Evolutionary conservation across 2,329 filamentous ascomycete genomes (phyloP), one percentile per base, ranked within the genome.

Genomic region (Hypoxylon sp.): DNA sequence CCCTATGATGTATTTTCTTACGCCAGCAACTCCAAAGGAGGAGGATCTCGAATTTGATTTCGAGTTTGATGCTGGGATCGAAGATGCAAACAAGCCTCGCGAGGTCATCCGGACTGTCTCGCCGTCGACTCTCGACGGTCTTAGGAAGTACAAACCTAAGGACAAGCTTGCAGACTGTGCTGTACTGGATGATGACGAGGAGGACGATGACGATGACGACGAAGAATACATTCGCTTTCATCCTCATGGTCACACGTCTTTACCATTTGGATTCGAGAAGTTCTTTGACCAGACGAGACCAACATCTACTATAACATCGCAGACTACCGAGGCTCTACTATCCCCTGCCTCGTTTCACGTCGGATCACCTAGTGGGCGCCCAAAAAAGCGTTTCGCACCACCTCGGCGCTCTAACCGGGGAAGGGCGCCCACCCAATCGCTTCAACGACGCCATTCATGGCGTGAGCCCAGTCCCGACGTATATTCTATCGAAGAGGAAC

Each of bases 401-500:
- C 65, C 66, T 25, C 67, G 65, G 8, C 69, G 71, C n/a, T 56
- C 66, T 35, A 53, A 63, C 20, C 65, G 70, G 36, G 69, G 66
- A 31, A 60, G 67, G 27, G 61, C 68, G 2, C 60, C 63, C 13
- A 60, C 63, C 62, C 37, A 68, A 66, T 23, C 72, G 62, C 52
- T 73, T 13, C 71, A 75, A 31, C 75, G 77, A 6, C 74, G 73
- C 7, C 73, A 74, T 46, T 73, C 81, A 1, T 84, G 81, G 81
- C 72, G 80, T 26, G 76, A 81, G 67, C 81, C 81, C 5, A 83
- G 80, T 61, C 80, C 80, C 0, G 80, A 83, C 43, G 81, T 84
- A 3, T 84, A 80, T 76, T 78, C 78, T 20, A 84, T 84, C 47
- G 77, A 81, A 67, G 81, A 84, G 65, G 80, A 83, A 69, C 77